Conservation (phyloP, 768 basidiomycete species). For the Cystobasidium ongulense region DNA sequence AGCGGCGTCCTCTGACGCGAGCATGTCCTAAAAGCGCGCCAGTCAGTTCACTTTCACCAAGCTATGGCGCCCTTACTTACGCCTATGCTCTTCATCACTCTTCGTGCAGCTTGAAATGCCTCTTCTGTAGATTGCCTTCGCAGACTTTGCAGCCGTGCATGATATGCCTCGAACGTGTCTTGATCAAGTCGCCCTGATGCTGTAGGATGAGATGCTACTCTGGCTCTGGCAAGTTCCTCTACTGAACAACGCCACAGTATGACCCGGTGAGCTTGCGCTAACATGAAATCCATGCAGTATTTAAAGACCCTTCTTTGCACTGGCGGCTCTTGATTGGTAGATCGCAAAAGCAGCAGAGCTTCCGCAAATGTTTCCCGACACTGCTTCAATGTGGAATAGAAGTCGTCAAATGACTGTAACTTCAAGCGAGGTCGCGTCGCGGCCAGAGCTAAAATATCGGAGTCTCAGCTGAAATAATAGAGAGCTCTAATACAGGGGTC, state of each 20-base stretch:
- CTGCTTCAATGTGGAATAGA: neutral
- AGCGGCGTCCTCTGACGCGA: neutral
- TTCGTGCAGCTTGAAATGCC: slow-evolving; percentile 13
- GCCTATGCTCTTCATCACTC: neutral
- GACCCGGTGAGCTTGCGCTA: slow-evolving; percentile 15
- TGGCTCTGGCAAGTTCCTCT: slow-evolving; percentile 4
- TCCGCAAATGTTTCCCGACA: neutral
- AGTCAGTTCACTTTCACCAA: neutral
- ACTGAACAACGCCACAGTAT: neutral
- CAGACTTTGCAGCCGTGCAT: neutral
- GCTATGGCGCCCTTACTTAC: too few species aligned
- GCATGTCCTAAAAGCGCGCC: neutral
- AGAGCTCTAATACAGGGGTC: too few species aligned
- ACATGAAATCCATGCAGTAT: slow-evolving; percentile 9
- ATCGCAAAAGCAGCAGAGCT: neutral
- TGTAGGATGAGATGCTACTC: too few species aligned
- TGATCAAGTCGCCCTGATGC: too few species aligned
- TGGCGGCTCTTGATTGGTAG: neutral
- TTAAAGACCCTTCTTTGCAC: neutral
- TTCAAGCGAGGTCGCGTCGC: neutral
- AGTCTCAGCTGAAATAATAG: too few species aligned
- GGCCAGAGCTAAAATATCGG: neutral
- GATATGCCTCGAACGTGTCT: neutral
- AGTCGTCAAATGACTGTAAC: neutral
- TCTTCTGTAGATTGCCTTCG: neutral